Evolutionary conservation across 257 asterid species (phyloP), one percentile per base, ranked within the genome.

Genomic region (Solanum sejunctum): DNA sequence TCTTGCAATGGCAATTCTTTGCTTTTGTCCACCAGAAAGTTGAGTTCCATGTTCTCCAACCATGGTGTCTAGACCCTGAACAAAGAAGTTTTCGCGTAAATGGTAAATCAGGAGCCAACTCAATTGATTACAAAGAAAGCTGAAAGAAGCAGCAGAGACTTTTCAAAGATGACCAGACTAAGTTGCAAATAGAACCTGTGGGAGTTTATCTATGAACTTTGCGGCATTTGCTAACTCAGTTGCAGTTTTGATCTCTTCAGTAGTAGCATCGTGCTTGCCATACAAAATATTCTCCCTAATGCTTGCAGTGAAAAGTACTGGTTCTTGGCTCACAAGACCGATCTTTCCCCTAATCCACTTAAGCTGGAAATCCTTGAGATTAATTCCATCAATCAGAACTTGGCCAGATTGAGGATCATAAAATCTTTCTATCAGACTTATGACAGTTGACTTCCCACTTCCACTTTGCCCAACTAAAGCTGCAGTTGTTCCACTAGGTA

Each of bases 1-100:
- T 84, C 98, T 88, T 64, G 98, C 97, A 83, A 94, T 94, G 45
- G 97, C 98, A 9, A 94, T 88, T 85, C 98, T 92, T 83, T 94
- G 98, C 90, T 94, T 94, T 87, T 94, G 98, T 54, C 98, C 98
- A 21, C 98, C 98, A 13, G 98, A 94, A 70, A 94, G 97, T 89
- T 93, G 98, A 80, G 98, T 92, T 21, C 98, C 98, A 58, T 94
- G 98, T 63, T 94, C 98, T 43, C 98, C 97, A 71, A 94, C 98
- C 90, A 82, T 89, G 36, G 97, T 91, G 71, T 94, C 97, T 43
- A 94, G 84, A 7, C 97, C 98, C 97, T 94, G 87, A 85, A 63
- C 10, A 57, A 7, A 43, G 43, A 39, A 79, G 66, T n/a, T 54
- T 58, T 60, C 10, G 16, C 17, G 55, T 10, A 81, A 81, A 69